These are phyloP conservation scores for Eimeria praecox DNA, from an alignment of 169 alveolate species.

Conservation along the genomic window DNA sequence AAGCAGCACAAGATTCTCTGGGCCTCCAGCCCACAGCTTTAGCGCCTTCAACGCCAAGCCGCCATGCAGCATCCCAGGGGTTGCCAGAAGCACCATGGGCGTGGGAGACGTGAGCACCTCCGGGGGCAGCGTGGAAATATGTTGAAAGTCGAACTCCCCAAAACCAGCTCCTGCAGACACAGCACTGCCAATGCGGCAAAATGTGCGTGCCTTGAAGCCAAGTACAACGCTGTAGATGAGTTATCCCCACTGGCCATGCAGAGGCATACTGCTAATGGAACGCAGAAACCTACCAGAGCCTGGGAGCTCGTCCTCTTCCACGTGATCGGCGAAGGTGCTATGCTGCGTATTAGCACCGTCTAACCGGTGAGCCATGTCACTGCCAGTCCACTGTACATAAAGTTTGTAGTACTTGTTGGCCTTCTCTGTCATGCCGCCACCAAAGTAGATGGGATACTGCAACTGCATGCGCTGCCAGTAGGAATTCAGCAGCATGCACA, in stretches of 20 bases:
- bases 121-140: slow-evolving; percentile 90
- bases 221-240: background rate
- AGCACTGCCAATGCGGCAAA: background rate
- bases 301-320: slow-evolving; percentile 48
- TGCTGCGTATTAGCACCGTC: slow-evolving; percentile 31
- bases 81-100: slow-evolving; percentile 99
- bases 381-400: slow-evolving; percentile 93
- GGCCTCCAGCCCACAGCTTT: slow-evolving; percentile 97
- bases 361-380: slow-evolving; percentile 56
- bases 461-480: slow-evolving; percentile 97
- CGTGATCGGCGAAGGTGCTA: slow-evolving; percentile 41
- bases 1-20: slow-evolving; percentile 96
- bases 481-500: slow-evolving; percentile 97
- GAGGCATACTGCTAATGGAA: background rate
- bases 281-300: slow-evolving; percentile 23
- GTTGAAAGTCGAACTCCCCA: slow-evolving; percentile 92
- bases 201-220: background rate
- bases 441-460: slow-evolving; percentile 97
- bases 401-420: slow-evolving; percentile 97
- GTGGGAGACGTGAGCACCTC: slow-evolving; percentile 91
- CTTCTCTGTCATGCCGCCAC: slow-evolving; percentile 98
- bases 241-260: background rate
- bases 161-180: slow-evolving; percentile 9
- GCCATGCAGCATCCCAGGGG: slow-evolving; percentile 99
- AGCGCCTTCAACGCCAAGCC: slow-evolving; percentile 96